phyloP scores from a whole-genome alignment of 2,329 filamentous ascomycete species.

The Ophiocordyceps australis region DNA sequence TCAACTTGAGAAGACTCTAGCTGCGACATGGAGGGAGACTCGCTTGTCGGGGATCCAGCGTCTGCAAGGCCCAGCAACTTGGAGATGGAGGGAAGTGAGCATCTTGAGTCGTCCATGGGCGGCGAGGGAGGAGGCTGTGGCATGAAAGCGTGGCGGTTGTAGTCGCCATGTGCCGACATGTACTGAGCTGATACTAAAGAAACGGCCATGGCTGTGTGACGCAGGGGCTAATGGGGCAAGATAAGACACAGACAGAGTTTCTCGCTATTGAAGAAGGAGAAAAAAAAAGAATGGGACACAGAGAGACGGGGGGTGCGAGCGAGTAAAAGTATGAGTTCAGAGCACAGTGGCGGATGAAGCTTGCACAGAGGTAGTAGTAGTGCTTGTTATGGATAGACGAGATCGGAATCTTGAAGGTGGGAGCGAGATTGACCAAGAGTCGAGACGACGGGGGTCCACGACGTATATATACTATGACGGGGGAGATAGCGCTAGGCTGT shows the following conservation, averaged over 20 bases:
- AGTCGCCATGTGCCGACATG: constrained; percentile 3
- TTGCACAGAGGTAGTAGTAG: too few relatives aligned
- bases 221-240: not conserved
- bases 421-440: too few relatives aligned
- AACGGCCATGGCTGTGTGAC: constrained; percentile 5
- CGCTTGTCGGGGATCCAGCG: constrained; percentile 39
- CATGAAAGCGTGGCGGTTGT: constrained; percentile 22
- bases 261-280: too few relatives aligned
- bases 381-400: too few relatives aligned
- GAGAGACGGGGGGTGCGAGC: too few relatives aligned
- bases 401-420: too few relatives aligned
- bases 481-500: not conserved
- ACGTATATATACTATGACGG: constrained; percentile 7
- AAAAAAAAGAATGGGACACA: too few relatives aligned
- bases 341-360: too few relatives aligned
- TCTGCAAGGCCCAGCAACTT: constrained; percentile 74
- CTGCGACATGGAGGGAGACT: constrained; percentile 30
- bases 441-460: constrained; percentile 4
- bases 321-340: too few relatives aligned
- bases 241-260: too few relatives aligned
- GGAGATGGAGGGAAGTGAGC: constrained; percentile 84
- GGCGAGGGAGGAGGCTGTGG: constrained; percentile 55
- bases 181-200: constrained; percentile 12
- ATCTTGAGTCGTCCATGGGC: constrained; percentile 62
- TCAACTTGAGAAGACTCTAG: constrained; percentile 16